Evolutionary conservation across 2,329 filamentous ascomycete genomes (phyloP), one percentile per base, ranked within the genome.

Genomic region (Aureobasidium sp.): DNA sequence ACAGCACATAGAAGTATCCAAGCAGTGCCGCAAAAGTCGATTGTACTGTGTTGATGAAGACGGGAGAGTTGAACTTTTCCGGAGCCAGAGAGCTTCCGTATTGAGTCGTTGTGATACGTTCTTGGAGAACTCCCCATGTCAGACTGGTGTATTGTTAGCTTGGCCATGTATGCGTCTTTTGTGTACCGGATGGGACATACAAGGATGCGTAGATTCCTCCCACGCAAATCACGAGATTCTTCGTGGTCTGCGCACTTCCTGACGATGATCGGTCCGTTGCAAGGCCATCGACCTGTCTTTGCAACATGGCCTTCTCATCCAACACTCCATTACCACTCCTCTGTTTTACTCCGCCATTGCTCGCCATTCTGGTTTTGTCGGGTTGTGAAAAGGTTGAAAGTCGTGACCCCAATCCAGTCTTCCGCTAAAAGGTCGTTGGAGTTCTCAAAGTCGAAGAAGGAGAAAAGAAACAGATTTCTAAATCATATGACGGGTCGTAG

Each of bases 11-110:
- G 57, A 89, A 65, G 67, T 87, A 87, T 60, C 94, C 94, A 8
- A 89, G 89, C 8, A 87, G 77, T 38, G 90, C 90, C 17, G 93
- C 93, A 73, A 96, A 93, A 68, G 87, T 77, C 37, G 93, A 96
- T 75, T 99, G 94, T 63, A 97, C 85, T 6, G 94, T 97, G 76
- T 97, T 96, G 68, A 99, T 85, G 73, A 97, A 93, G 69, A 99
- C 86, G 60, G 94, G 89, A 74, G 91, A 96, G 65, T 88, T 90
- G 82, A 96, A 99, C 67, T 89, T 85, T 73, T 95, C 74, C 25
- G 83, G 84, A 31, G 78, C 71, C 23, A 80, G 74, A 4, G 73
- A 70, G 13, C 86, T 76, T 61, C 88, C 88, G 75, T 97, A 94
- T 8, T 85, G 81, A 11, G 91, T 97, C 15, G 94, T 99, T 29